Evolutionary conservation across 164 flowering plant species (phyloP).

Genomic region (Protea cynaroides): DNA sequence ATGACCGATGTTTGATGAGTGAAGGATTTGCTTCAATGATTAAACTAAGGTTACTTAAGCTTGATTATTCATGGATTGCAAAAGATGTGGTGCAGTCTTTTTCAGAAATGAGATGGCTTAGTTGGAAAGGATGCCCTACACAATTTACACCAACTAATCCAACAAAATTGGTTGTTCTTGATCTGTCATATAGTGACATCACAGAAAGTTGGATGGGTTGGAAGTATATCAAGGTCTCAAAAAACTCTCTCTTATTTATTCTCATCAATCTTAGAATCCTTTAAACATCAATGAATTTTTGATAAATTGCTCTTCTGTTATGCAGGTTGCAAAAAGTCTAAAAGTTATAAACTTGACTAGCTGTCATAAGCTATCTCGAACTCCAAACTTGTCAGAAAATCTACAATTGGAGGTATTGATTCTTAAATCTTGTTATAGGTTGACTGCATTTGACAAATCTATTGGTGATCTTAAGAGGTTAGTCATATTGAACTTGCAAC

Average conservation of each 20-base stretch:
- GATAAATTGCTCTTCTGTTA: no score
- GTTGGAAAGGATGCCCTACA: no score
- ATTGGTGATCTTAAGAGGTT: neutral
- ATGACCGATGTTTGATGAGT: no score
- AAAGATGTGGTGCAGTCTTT: no score
- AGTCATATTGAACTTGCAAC: neutral
- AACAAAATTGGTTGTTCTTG: no score
- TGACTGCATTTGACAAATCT: neutral
- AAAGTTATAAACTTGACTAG: neutral
- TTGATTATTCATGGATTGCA: neutral
- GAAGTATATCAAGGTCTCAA: neutral
- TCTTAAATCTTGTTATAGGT: neutral
- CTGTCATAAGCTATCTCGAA: neutral
- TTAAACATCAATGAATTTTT: no score
- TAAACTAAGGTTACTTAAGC: neutral
- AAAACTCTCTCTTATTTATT: neutral
- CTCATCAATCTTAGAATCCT: no score
- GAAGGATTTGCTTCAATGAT: no score
- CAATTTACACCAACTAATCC: no score
- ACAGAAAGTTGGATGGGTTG: no score
- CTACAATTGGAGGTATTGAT: neutral
- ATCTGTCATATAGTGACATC: no score
- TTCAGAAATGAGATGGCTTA: no score
- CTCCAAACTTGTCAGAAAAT: neutral
- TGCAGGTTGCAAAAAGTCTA: neutral